A percentile compares a stretch with the other conserved stretches of the same genome.
Conservation (phyloP, 2,329 filamentous ascomycete genomes). For the Orbilia brochopaga region DNA sequence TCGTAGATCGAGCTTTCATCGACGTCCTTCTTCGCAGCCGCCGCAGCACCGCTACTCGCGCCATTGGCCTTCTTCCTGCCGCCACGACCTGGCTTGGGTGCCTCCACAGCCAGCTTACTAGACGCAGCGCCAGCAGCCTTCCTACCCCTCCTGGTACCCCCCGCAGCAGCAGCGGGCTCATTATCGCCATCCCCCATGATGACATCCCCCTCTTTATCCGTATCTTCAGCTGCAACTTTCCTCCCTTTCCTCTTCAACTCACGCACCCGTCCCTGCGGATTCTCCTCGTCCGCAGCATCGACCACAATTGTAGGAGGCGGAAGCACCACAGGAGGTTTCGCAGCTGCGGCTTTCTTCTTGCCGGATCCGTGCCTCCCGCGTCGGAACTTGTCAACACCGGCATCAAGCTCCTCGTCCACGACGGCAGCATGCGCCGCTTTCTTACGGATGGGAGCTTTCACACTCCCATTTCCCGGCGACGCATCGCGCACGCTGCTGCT, state of each 20-base stretch:
- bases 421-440: neutral
- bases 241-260: conserved; percentile 13
- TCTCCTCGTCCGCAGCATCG: conserved; percentile 18
- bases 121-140: conserved; percentile 6
- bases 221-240: conserved; percentile 35
- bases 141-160: neutral
- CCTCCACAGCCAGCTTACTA: conserved; percentile 16
- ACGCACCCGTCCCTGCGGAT: conserved; percentile 14
- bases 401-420: conserved; percentile 6
- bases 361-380: conserved; percentile 36
- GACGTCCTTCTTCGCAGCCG: conserved; percentile 45
- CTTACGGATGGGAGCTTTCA: conserved; percentile 10
- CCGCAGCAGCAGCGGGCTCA: conserved; percentile 8
- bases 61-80: conserved; percentile 30
- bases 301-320: conserved; percentile 17
- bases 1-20: conserved; percentile 42
- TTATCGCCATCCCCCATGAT: conserved; percentile 49
- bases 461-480: conserved; percentile 25
- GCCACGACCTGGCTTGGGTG: conserved; percentile 21
- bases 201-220: conserved; percentile 51
- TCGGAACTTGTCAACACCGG: conserved; percentile 44
- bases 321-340: neutral
- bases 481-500: conserved; percentile 12
- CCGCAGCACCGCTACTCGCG: neutral
- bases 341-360: conserved; percentile 24